These are phyloP conservation scores for Lactarius tabidus DNA, from an alignment of 768 basidiomycete species.

Conservation along the genomic window DNA sequence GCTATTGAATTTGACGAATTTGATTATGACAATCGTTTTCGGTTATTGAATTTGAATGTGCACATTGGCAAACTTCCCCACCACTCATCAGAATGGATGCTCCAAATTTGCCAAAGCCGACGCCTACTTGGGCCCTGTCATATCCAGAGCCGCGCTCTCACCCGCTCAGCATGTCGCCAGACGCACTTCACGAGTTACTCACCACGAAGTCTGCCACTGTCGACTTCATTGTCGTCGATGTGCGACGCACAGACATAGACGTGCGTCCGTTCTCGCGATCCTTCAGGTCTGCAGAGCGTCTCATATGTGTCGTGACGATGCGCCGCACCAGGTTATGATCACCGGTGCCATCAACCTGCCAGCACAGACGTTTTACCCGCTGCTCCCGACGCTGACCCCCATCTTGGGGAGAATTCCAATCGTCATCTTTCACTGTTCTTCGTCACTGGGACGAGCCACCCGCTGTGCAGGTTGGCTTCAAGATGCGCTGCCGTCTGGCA, in stretches of 20 bases:
- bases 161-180: slow-evolving; percentile 25
- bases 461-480: slow-evolving; percentile 29
- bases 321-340: slow-evolving; percentile 28
- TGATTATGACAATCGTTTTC: neutral
- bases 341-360: slow-evolving; percentile 41
- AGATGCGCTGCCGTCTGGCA: slow-evolving; percentile 26
- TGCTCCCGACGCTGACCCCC: slow-evolving; percentile 33
- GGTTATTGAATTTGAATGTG: neutral
- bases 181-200: slow-evolving; percentile 29
- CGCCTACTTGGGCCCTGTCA: slow-evolving; percentile 25
- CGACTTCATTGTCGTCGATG: slow-evolving; percentile 38
- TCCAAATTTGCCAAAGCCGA: slow-evolving; percentile 5
- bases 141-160: slow-evolving; percentile 25
- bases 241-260: slow-evolving; percentile 38
- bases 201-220: slow-evolving; percentile 23
- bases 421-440: slow-evolving; percentile 30
- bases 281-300: neutral
- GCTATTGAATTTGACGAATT: slow-evolving; percentile 15
- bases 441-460: slow-evolving; percentile 27
- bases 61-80: neutral
- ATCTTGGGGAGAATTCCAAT: slow-evolving; percentile 30
- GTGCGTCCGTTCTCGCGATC: slow-evolving; percentile 25
- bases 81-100: neutral
- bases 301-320: neutral
- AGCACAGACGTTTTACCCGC: slow-evolving; percentile 41